Percentiles rank a stretch among this genome's conserved stretches.
These are phyloP conservation scores for Diaporthe longicolla DNA, from an alignment of 2,329 filamentous ascomycete species.

Conservation along the genomic window DNA sequence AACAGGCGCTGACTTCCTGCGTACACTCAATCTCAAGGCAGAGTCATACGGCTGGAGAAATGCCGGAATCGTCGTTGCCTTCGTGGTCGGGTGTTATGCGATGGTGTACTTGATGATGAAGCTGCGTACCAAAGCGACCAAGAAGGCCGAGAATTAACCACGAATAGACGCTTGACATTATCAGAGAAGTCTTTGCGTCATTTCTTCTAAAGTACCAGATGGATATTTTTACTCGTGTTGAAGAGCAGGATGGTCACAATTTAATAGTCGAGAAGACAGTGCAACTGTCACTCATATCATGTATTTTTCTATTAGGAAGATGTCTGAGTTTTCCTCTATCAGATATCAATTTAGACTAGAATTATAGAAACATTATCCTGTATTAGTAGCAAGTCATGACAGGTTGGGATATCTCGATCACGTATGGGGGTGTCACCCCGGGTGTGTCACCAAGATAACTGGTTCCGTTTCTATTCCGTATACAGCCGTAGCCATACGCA, in stretches of 20 bases:
- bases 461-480: no score
- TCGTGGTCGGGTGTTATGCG: conserved; percentile 56
- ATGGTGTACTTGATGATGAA: conserved; percentile 64
- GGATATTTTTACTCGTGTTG: background rate
- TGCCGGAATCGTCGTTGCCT: conserved; percentile 70
- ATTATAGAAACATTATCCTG: background rate
- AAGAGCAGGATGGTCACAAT: no score
- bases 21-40: conserved; percentile 70
- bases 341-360: background rate
- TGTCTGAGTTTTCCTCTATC: no score
- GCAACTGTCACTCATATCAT: no score
- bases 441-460: background rate
- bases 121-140: conserved; percentile 61
- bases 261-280: no score
- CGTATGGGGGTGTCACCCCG: background rate
- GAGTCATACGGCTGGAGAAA: conserved; percentile 78
- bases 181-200: background rate
- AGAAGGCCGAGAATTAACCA: conserved; percentile 47
- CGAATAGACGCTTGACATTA: background rate
- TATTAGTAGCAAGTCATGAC: background rate
- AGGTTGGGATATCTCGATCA: background rate
- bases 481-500: no score
- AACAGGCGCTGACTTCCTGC: conserved; percentile 71
- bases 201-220: background rate
- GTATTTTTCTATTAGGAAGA: no score